Evolutionary conservation across 768 basidiomycete genomes (phyloP).

Genomic region (Strobilomyces echinocephalus): DNA sequence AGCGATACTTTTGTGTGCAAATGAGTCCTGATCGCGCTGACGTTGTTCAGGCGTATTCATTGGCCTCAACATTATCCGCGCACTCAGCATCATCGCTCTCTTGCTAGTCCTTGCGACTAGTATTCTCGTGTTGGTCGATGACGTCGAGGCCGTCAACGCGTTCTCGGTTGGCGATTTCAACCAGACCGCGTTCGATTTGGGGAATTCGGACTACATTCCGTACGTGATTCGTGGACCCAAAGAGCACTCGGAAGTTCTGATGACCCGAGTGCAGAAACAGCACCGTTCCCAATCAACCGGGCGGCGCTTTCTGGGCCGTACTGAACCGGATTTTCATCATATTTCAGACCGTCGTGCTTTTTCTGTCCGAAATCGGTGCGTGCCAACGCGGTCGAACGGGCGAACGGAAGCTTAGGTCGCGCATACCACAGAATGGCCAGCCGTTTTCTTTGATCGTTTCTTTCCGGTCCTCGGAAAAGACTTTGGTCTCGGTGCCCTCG

Average conservation of each 20-base stretch:
- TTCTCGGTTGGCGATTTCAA: constrained; percentile 43
- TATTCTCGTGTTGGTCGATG: constrained; percentile 67
- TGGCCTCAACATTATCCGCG: constrained; percentile 72
- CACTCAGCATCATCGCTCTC: constrained; percentile 71
- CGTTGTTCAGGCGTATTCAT: constrained; percentile 49
- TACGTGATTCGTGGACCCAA: constrained; percentile 31
- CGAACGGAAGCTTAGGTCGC: neutral
- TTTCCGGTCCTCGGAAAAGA: constrained; percentile 85
- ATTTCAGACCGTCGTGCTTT: constrained; percentile 71
- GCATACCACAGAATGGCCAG: constrained; percentile 54
- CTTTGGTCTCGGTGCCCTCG: constrained; percentile 85
- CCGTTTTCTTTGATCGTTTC: constrained; percentile 75
- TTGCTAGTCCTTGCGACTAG: constrained; percentile 77
- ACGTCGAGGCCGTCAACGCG: constrained; percentile 69
- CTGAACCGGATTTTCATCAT: constrained; percentile 82
- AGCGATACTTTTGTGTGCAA: constrained; percentile 1
- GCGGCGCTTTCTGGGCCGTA: constrained; percentile 89
- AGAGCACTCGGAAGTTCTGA: neutral
- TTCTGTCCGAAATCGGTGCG: constrained; percentile 44
- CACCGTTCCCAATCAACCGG: constrained; percentile 91
- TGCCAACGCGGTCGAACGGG: neutral
- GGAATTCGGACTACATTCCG: constrained; percentile 79
- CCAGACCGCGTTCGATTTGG: constrained; percentile 34
- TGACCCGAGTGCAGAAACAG: constrained; percentile 42
- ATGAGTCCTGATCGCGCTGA: neutral